phyloP scores from a whole-genome alignment of 2,329 filamentous ascomycete species.

The Fusarium falciforme region DNA sequence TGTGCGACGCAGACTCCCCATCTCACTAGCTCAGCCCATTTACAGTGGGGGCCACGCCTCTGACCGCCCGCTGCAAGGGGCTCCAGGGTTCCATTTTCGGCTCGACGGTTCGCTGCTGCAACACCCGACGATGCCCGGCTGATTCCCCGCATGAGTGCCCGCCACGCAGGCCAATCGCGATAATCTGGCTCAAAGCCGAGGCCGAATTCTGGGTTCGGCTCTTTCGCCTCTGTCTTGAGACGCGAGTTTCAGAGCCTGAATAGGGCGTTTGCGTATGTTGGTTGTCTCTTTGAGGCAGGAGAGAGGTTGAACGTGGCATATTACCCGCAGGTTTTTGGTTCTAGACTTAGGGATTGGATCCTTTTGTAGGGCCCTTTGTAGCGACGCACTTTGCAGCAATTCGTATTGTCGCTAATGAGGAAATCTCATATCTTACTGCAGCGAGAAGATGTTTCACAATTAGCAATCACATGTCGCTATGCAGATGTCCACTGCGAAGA shows the following conservation, averaged over 20 bases:
- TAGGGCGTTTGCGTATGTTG: not conserved
- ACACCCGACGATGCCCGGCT: conserved; percentile 1
- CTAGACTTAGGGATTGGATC: not conserved
- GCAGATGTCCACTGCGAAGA: not conserved
- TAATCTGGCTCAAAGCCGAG: conserved; percentile 16
- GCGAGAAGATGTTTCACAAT: not conserved
- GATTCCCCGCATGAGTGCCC: conserved; percentile 1
- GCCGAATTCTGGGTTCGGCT: conserved; percentile 9
- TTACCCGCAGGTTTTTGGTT: not conserved
- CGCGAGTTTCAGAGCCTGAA: not conserved
- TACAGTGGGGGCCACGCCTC: not conserved
- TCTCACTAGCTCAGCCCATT: not conserved
- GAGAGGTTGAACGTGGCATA: not conserved
- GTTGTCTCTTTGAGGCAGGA: not conserved
- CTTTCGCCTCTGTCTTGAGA: not conserved
- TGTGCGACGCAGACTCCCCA: not conserved
- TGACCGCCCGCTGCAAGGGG: not conserved
- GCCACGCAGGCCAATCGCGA: conserved; percentile 11
- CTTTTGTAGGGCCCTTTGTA: not conserved
- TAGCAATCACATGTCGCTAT: not conserved
- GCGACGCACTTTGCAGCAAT: not conserved
- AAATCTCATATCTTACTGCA: not conserved
- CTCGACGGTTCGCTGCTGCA: not conserved
- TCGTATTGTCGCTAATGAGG: not conserved
- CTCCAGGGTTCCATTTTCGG: not conserved